Conservation (phyloP, 768 basidiomycete species). For the Boletus tomentosulus region DNA sequence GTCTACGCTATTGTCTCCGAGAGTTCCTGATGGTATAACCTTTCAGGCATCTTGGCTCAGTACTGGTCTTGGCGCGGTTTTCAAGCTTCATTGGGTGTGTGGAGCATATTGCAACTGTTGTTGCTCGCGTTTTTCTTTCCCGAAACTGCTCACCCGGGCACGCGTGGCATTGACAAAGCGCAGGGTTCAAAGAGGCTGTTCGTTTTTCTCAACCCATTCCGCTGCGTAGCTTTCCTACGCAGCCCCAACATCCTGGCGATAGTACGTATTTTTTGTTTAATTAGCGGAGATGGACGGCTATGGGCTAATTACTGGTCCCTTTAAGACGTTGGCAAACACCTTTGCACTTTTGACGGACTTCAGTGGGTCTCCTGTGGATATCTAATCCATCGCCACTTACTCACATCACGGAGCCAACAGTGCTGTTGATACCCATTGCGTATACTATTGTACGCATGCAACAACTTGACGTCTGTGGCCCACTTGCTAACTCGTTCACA, state of each 20-base stretch:
- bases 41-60: slow-evolving; percentile 44
- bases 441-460: slow-evolving; percentile 54
- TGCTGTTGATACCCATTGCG: slow-evolving; percentile 54
- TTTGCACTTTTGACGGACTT: slow-evolving; percentile 26
- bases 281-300: neutral
- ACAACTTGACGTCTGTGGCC: neutral
- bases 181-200: slow-evolving; percentile 22
- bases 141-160: slow-evolving; percentile 62
- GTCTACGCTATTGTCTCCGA: neutral
- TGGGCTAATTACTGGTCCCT: slow-evolving; percentile 2
- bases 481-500: slow-evolving; percentile 20
- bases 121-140: slow-evolving; percentile 48
- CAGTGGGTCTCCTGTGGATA: slow-evolving; percentile 28
- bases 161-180: slow-evolving; percentile 49
- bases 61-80: slow-evolving; percentile 66
- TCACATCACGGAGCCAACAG: slow-evolving; percentile 14
- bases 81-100: slow-evolving; percentile 43
- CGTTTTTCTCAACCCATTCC: slow-evolving; percentile 58
- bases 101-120: slow-evolving; percentile 38
- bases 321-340: slow-evolving; percentile 40
- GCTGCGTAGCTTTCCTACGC: slow-evolving; percentile 45
- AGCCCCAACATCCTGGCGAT: slow-evolving; percentile 56
- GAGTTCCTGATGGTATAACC: neutral
- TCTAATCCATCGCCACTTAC: neutral
- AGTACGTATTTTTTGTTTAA: slow-evolving; percentile 34